These are phyloP conservation scores for Colletotrichum scovillei DNA, from an alignment of 2,329 filamentous ascomycete species.

Conservation along the genomic window DNA sequence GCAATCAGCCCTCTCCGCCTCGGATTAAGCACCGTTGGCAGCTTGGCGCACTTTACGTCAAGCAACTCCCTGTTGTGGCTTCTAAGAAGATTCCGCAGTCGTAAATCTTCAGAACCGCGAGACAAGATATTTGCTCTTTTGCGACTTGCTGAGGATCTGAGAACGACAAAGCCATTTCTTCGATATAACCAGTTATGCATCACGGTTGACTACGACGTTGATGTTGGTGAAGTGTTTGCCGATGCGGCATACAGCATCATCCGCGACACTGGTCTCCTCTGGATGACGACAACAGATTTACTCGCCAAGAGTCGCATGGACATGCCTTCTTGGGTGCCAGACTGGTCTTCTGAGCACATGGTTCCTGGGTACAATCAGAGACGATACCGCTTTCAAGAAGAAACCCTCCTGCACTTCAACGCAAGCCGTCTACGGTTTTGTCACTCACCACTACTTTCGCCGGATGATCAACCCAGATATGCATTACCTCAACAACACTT, in stretches of 20 bases:
- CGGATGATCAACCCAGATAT: neutral
- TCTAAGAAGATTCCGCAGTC: conserved; percentile 22
- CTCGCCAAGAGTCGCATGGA: conserved; percentile 22
- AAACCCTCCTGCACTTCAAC: conserved; percentile 6
- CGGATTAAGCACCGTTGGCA: neutral
- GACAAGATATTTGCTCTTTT: conserved; percentile 36
- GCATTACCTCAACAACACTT: neutral
- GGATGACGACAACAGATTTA: conserved; percentile 29
- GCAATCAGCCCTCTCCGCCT: conserved; percentile 17
- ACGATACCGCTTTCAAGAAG: conserved; percentile 1
- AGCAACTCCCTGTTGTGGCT: conserved; percentile 28
- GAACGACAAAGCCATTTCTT: neutral
- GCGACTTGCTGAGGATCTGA: conserved; percentile 12
- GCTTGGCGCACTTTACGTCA: neutral
- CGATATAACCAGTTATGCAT: neutral
- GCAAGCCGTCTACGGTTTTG: neutral
- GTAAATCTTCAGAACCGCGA: conserved; percentile 32
- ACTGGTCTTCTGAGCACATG: conserved; percentile 31
- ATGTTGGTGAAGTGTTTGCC: neutral
- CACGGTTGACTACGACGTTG: neutral
- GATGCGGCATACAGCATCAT: neutral
- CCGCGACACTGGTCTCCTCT: neutral
- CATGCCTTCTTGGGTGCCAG: conserved; percentile 35
- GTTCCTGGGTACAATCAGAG: neutral
- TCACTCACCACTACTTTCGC: neutral